Base-by-base conservation (phyloP, 2,329 filamentous ascomycete genomes). In the Epichloe amarillans region DNA sequence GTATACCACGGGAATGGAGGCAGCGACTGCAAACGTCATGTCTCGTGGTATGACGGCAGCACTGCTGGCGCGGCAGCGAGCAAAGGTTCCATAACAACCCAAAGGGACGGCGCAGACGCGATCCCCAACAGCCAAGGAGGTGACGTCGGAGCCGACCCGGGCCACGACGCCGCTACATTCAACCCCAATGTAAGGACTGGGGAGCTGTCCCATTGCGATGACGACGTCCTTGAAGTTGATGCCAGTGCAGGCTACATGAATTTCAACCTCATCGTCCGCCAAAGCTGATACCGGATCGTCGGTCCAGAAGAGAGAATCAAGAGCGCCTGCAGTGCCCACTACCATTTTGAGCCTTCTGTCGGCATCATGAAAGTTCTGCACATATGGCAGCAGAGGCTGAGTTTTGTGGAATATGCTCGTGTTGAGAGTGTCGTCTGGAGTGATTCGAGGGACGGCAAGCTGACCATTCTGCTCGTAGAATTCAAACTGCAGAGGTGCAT, bases 171-270 rank as follows among this genome's bases (percentile, higher is more conserved):
- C 62, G 8, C 57, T 54, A 17, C 52, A 58, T 19, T 63, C 62
- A 14, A 52, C 45, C 6, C 58, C 57, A n/a, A 61, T 44, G 15
- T 57, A 54, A 7, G 51, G 50, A 8, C 57, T 53, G 2, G 54
- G 46, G 0, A 59, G 39, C 42, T 60, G 54, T 2, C 61, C 60
- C 40, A 59, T 59, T 2, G 56, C 52, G 6, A 58, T 52, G 10
- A 62, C 30, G 11, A 61, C 54, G 15, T 63, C 60, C 39, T 57
- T 66, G 54, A 71, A 72, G 58, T 73, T 77, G 52, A 76, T 60
- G 1, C 71, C 70, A 1, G 68, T 62, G 4, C 69, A 69, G 35
- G 63, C 64, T 12, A 73, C 64, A 49, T 69, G 65, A 47, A 74
- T 65, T 56, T 73, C 69, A 8, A 73, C 57, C 38, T 72, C 62